Conservation (phyloP, 345 rosid genomes). For the Stellera chamaejasme region DNA sequence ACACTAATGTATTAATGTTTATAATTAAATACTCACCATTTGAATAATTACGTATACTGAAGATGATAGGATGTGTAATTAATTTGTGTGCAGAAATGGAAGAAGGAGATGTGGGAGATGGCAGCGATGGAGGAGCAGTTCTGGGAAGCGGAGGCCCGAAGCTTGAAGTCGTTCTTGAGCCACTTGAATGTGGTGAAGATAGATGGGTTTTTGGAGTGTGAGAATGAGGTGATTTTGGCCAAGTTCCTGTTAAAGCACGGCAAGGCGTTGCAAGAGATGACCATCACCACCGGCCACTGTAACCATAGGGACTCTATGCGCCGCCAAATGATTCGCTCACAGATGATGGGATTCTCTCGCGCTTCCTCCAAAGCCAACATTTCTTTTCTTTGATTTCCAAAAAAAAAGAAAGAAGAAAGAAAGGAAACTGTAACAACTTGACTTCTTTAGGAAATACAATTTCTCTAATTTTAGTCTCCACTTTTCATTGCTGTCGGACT, state of each 20-base stretch:
- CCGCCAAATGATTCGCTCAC: constrained; percentile 60
- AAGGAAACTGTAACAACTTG: too few relatives aligned
- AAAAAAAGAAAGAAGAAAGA: too few relatives aligned
- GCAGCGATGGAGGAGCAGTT: constrained; percentile 52
- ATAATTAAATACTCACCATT: not conserved
- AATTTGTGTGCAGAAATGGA: constrained; percentile 48
- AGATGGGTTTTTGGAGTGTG: constrained; percentile 64
- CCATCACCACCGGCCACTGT: constrained; percentile 40
- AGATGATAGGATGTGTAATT: not conserved
- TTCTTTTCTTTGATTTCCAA: constrained; percentile 20
- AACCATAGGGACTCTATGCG: constrained; percentile 45
- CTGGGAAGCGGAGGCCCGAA: constrained; percentile 52
- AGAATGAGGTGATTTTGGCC: constrained; percentile 63
- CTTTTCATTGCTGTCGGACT: too few relatives aligned
- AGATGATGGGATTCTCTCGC: constrained; percentile 56
- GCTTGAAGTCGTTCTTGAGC: constrained; percentile 44
- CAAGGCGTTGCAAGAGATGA: constrained; percentile 66
- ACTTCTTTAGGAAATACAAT: too few relatives aligned
- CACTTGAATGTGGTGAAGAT: constrained; percentile 59
- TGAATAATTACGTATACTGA: too few relatives aligned
- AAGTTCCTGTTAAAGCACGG: constrained; percentile 77
- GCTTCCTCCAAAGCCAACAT: constrained; percentile 77
- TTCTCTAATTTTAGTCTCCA: too few relatives aligned
- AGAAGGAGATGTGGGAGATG: constrained; percentile 62
- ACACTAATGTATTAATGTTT: not conserved